Percentiles rank a stretch among this genome's conserved stretches.
phyloP scores from a whole-genome alignment of 2,329 filamentous ascomycete genomes.

The Fusarium sp. region DNA sequence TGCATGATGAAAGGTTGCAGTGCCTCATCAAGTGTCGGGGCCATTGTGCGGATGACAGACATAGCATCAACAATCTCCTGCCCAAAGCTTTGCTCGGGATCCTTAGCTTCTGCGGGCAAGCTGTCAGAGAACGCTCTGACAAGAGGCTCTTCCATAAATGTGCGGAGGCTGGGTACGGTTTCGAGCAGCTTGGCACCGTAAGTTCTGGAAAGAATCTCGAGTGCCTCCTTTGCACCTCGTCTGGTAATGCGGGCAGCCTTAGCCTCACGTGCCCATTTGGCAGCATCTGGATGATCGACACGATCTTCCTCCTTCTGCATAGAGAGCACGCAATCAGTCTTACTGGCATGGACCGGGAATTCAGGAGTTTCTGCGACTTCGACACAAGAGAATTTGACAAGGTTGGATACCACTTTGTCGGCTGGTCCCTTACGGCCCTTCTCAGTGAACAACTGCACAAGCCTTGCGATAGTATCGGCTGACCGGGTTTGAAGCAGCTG shows the following conservation, averaged over 20 bases:
- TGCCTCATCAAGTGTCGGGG: slow-evolving; percentile 84
- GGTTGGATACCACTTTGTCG: slow-evolving; percentile 94
- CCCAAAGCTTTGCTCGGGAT: slow-evolving; percentile 80
- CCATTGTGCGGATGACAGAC: slow-evolving; percentile 90
- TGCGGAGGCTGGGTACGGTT: slow-evolving; percentile 85
- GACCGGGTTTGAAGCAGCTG: slow-evolving; percentile 88
- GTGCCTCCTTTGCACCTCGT: slow-evolving; percentile 91
- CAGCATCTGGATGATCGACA: slow-evolving; percentile 90
- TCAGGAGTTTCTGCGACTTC: slow-evolving; percentile 98
- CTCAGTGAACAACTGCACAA: slow-evolving; percentile 88
- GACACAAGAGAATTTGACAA: slow-evolving; percentile 97
- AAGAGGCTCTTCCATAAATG: slow-evolving; percentile 86
- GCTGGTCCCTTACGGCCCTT: slow-evolving; percentile 85
- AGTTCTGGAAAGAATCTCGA: slow-evolving; percentile 85
- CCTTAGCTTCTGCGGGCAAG: slow-evolving; percentile 78
- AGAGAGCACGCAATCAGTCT: slow-evolving; percentile 86
- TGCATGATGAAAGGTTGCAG: slow-evolving; percentile 85
- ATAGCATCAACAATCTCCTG: slow-evolving; percentile 95
- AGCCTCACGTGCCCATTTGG: slow-evolving; percentile 89
- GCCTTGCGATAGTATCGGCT: slow-evolving; percentile 82
- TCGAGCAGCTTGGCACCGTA: slow-evolving; percentile 84
- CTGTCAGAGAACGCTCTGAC: slow-evolving; percentile 77
- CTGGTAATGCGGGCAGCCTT: slow-evolving; percentile 90
- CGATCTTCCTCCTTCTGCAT: slow-evolving; percentile 98
- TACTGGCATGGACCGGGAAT: slow-evolving; percentile 83